Evolutionary conservation across 2,329 filamentous ascomycete species (phyloP).

Genomic region (Helicocarpus griseus): DNA sequence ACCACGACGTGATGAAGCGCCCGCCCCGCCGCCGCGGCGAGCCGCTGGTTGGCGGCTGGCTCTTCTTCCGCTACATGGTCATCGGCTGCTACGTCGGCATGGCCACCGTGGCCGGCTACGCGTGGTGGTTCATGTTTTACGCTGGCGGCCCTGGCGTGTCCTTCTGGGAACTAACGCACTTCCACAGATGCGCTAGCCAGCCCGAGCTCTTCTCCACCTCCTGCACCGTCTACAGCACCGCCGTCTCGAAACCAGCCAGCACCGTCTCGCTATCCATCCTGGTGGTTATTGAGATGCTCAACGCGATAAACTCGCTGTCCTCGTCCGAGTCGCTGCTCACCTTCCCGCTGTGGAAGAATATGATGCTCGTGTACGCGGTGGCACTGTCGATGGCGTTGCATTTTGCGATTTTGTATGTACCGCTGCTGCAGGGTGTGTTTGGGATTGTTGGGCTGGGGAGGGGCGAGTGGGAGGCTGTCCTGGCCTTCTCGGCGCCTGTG

Average conservation of each 20-base stretch:
- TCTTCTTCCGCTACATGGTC: conserved; percentile 95
- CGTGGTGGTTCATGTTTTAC: conserved; percentile 99
- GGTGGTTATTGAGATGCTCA: conserved; percentile 98
- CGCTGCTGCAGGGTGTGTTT: conserved; percentile 80
- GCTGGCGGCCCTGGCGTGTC: conserved; percentile 78
- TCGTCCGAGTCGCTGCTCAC: conserved; percentile 91
- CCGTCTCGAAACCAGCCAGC: conserved; percentile 78
- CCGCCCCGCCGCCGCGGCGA: conserved; percentile 88
- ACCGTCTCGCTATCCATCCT: conserved; percentile 85
- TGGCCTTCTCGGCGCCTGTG: conserved; percentile 81
- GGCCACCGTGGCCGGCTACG: conserved; percentile 92
- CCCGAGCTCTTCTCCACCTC: conserved; percentile 89
- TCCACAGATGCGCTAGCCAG: conserved; percentile 79
- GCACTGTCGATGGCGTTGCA: conserved; percentile 86
- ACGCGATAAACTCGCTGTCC: conserved; percentile 95
- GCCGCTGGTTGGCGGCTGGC: conserved; percentile 82
- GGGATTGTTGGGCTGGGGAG: conserved; percentile 79
- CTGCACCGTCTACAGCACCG: conserved; percentile 81
- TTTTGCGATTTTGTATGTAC: conserved; percentile 86
- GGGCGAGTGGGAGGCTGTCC: conserved; percentile 85
- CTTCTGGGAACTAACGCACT: conserved; percentile 81
- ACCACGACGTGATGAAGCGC: conserved; percentile 94
- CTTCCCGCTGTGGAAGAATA: conserved; percentile 94
- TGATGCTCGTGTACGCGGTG: conserved; percentile 96
- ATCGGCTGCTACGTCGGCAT: conserved; percentile 91